Evolutionary conservation across 2,329 filamentous ascomycete genomes (phyloP), one percentile per base, ranked within the genome.

Genomic region (Piedraia hortae): DNA sequence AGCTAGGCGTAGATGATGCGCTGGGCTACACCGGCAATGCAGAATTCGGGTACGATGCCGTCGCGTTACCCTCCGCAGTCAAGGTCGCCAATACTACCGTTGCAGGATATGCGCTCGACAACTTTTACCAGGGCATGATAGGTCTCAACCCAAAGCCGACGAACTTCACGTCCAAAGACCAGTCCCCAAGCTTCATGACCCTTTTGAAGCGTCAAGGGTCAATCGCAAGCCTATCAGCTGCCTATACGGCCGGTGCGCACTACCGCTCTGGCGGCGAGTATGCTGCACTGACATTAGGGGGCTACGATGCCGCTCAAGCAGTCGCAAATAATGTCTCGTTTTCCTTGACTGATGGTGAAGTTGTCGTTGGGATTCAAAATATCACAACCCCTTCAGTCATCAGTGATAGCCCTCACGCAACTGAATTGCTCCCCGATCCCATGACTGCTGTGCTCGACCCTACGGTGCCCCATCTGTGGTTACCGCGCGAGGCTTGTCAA

Each of bases 211-310:
- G 53, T 6, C 51, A 56, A 25, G 57, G 58, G 5, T 48, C 46
- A 26, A 70, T 77, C 21, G 64, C 69, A 1, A 75, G 70, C 38
- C 53, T 73, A 29, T 72, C 66, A 18, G 77, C 71, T 38, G 69
- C 66, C 22, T 78, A 67, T 39, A 77, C 71, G 3, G 70, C 70
- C 18, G 72, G 72, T 9, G 68, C 68, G n/a, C 56, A 57, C 28
- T 77, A 77, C 36, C 55, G 65, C 3, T 32, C 19, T 18, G 28
- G 25, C 21, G 34, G 37, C 5, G 40, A 47, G n/a, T 38, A 44
- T 6, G 43, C 37, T 8, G 51, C 48, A 14, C 42, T 77, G 20
- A 71, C 64, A 0, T 46, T 78, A 6, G 71, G 72, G 11, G 70
- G 72, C 13, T 74, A 67, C 36, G 71, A 77, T 37, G 41, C 51